A percentile compares a stretch with the other conserved stretches of the same genome.
Conservation (phyloP, 768 basidiomycete species). For the Pleurotus djamor region DNA sequence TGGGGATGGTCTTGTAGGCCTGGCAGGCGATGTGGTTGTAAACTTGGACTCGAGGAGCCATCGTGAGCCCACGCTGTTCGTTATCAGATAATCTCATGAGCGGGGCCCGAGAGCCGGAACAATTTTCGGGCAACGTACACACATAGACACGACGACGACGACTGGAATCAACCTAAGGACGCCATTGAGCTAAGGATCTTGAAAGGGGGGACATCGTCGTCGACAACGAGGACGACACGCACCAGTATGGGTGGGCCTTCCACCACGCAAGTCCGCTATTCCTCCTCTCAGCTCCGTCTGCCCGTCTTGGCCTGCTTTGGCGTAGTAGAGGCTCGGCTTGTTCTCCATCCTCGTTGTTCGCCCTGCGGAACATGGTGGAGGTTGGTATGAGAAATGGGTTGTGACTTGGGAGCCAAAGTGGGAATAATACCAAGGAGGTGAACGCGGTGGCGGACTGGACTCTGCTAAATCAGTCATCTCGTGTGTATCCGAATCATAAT, state of each 20-base stretch:
- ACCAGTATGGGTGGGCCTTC: slow-evolving; percentile 47
- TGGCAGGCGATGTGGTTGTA: slow-evolving; percentile 78
- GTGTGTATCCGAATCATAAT: background rate
- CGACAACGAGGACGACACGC: slow-evolving; percentile 10
- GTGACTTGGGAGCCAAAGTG: background rate
- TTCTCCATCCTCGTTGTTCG: slow-evolving; percentile 1
- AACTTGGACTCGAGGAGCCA: slow-evolving; percentile 77
- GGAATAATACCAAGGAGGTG: slow-evolving; percentile 2
- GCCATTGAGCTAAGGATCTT: slow-evolving; percentile 6
- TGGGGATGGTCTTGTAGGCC: slow-evolving; percentile 25
- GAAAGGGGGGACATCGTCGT: background rate
- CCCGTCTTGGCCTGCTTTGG: background rate
- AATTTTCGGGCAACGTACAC: slow-evolving; percentile 38
- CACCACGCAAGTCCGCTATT: slow-evolving; percentile 1
- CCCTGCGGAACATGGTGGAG: slow-evolving; percentile 2
- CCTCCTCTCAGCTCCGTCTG: background rate
- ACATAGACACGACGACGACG: slow-evolving; percentile 60
- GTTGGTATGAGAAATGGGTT: background rate
- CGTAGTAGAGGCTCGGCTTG: slow-evolving; percentile 1
- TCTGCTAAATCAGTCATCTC: slow-evolving; percentile 7
- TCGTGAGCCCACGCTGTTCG: slow-evolving; percentile 71
- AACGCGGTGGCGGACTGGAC: background rate
- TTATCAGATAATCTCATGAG: slow-evolving; percentile 8
- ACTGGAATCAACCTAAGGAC: slow-evolving; percentile 69
- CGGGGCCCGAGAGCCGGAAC: slow-evolving; percentile 7